Percentiles rank a stretch among this genome's conserved stretches.
These are phyloP conservation scores for Ophiostoma novo-ulmi DNA, from an alignment of 2,329 filamentous ascomycete species.

Conservation along the genomic window DNA sequence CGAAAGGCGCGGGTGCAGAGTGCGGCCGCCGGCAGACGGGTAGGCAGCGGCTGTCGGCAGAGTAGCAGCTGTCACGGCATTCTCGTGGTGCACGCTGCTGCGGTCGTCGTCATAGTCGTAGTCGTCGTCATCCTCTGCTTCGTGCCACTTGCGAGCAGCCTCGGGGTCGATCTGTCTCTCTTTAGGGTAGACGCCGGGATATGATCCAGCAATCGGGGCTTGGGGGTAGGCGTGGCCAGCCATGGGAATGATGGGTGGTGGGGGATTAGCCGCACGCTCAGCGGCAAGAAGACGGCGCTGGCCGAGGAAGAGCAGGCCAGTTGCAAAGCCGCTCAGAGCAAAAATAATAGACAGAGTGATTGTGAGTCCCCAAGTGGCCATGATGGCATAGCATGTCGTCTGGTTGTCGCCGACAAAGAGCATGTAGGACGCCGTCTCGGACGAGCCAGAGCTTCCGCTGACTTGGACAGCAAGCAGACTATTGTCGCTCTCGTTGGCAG, in stretches of 20 bases:
- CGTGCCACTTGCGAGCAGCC: slow-evolving; percentile 13
- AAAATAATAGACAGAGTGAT: slow-evolving; percentile 73
- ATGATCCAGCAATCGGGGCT: not conserved
- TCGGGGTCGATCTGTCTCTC: slow-evolving; percentile 7
- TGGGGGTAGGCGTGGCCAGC: not conserved
- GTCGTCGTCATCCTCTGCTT: slow-evolving; percentile 14
- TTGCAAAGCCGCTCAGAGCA: slow-evolving; percentile 55
- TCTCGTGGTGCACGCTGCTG: not conserved
- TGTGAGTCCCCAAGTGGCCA: slow-evolving; percentile 79
- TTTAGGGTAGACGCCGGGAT: not conserved
- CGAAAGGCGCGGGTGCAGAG: not conserved
- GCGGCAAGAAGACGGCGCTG: slow-evolving; percentile 36
- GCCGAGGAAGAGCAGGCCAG: slow-evolving; percentile 58
- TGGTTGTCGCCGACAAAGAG: slow-evolving; percentile 49
- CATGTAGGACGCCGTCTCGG: slow-evolving; percentile 37
- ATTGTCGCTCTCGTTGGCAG: slow-evolving; percentile 41
- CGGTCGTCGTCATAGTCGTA: slow-evolving; percentile 12
- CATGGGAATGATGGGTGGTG: not conserved
- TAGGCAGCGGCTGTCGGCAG: not conserved
- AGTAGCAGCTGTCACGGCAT: not conserved
- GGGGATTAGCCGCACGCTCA: not conserved
- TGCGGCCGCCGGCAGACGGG: not conserved
- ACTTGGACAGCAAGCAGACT: slow-evolving; percentile 43
- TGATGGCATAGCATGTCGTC: slow-evolving; percentile 73
- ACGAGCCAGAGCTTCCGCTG: not conserved